Evolutionary conservation across 306 rosid species (phyloP).

Genomic region (Malus fusca): DNA sequence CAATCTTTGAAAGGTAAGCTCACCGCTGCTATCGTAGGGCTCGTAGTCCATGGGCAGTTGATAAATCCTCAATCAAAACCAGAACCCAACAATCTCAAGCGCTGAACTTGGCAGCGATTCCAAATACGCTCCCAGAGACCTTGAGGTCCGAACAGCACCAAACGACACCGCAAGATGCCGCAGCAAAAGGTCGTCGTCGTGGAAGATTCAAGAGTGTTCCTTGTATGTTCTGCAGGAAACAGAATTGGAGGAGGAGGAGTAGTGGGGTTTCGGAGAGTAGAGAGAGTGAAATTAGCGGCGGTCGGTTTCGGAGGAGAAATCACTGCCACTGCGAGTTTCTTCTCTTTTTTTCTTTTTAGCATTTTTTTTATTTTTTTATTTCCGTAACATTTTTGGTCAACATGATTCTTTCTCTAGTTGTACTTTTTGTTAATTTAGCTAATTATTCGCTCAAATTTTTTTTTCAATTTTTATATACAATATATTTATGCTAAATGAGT

Average conservation of each 20-base stretch:
- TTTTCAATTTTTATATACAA: too few relatives aligned
- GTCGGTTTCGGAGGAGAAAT: background rate
- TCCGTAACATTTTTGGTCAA: background rate
- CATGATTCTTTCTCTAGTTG: background rate
- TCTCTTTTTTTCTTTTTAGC: too few relatives aligned
- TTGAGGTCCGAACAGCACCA: background rate
- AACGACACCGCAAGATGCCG: background rate
- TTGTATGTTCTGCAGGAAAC: background rate
- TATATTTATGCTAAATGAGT: too few relatives aligned
- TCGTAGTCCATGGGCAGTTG: conserved; percentile 90
- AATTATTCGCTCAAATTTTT: too few relatives aligned
- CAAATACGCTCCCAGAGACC: background rate
- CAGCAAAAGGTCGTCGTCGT: background rate
- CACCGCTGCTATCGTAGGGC: conserved; percentile 95
- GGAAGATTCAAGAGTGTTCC: background rate
- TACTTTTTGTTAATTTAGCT: too few relatives aligned
- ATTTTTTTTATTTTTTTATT: background rate
- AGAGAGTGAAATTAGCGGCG: background rate
- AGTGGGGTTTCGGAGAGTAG: background rate
- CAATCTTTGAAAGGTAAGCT: conserved; percentile 20
- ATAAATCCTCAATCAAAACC: background rate
- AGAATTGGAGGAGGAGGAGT: background rate
- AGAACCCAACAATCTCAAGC: background rate
- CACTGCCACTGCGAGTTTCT: background rate
- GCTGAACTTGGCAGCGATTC: background rate